Percentiles rank a stretch among this genome's conserved stretches.
Conservation (phyloP, 1,284 basidiomycete genomes). For the Sanghuangporus sanghuang region DNA sequence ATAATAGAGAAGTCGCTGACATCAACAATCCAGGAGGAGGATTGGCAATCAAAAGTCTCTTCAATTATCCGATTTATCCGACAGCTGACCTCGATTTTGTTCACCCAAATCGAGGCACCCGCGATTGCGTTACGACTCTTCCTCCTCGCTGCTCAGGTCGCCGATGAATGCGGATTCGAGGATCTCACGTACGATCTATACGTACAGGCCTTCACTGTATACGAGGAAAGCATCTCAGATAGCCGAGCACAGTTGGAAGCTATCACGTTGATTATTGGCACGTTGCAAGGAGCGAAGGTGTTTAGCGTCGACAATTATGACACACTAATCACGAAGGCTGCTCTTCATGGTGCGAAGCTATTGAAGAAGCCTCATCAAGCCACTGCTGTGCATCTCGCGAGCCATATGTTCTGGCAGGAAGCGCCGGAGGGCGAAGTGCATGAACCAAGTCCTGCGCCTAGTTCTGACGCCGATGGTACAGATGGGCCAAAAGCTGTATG, state of each 20-base stretch:
- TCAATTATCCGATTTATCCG: slow-evolving; percentile 89
- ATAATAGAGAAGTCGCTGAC: not conserved
- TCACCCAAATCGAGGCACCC: slow-evolving; percentile 87
- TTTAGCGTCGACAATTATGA: slow-evolving; percentile 93
- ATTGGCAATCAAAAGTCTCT: slow-evolving; percentile 80
- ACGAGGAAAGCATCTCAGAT: slow-evolving; percentile 93
- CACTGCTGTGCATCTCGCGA: slow-evolving; percentile 88
- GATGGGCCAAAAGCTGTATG: slow-evolving; percentile 56
- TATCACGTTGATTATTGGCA: slow-evolving; percentile 87
- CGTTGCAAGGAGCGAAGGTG: slow-evolving; percentile 77
- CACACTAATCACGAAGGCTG: slow-evolving; percentile 93
- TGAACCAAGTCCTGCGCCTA: slow-evolving; percentile 32
- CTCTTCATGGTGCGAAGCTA: slow-evolving; percentile 88
- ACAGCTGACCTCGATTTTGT: slow-evolving; percentile 86
- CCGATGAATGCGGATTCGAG: slow-evolving; percentile 90
- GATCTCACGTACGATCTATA: slow-evolving; percentile 94
- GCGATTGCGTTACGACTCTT: slow-evolving; percentile 86
- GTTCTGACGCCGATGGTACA: slow-evolving; percentile 40
- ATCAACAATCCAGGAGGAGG: slow-evolving; percentile 51
- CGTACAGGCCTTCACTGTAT: slow-evolving; percentile 92
- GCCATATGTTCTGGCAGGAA: slow-evolving; percentile 96
- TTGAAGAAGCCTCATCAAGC: slow-evolving; percentile 97
- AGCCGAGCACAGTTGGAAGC: slow-evolving; percentile 89
- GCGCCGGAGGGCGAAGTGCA: slow-evolving; percentile 34
- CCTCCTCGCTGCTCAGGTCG: slow-evolving; percentile 89